Base-by-base conservation (phyloP, 108 stramenopile species). In the Mediolabrus comicus region DNA sequence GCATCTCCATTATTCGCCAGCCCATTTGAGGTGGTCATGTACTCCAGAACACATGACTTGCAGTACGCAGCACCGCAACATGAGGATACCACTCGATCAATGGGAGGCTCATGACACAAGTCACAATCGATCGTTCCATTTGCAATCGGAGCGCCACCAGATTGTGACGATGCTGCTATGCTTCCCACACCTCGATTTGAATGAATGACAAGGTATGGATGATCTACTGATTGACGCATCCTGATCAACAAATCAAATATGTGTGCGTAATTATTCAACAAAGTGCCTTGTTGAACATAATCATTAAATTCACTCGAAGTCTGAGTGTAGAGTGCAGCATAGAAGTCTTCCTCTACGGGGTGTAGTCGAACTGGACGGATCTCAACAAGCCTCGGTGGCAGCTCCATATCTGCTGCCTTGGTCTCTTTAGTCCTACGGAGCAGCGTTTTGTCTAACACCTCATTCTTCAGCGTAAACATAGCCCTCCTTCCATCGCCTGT, bases 191-290 rank as follows among this genome's bases (percentile, higher is more conserved):
- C 65, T 79, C 59, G 65, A 31, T 81, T 83, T 6, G 75, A 75
- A 67, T 90, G 71, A 38, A 95, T 81, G 55, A 95, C 92, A 9
- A 98, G 81, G 77, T 98, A 99, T 2, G 99, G 99, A 78, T 98
- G 99, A 78, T 98, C 97, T 0, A 98, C 96, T 1, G 95, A 91
- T 71, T 98, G 98, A 1, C 99, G 94, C 88, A 99, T 91, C 25
- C 97, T 89, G 29, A 97, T 97, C 16, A 98, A 74, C 36, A 99
- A 77, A 68, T 88, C 84, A 80, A 99, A 99, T 22, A 98, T 97
- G 78, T 98, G 97, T 8, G 98, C 98, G 75, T 99, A 99, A 79
- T 99, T 99, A 87, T 99, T 96, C 61, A 98, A 79, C 6, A 99
- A 72, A 12, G 98, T 98, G 10, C 98, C 98, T 22, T 79, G 75